A percentile compares a stretch with the other conserved stretches of the same genome.
Conservation (phyloP, 768 basidiomycete species). For the Kwoniella mangroviensis region DNA sequence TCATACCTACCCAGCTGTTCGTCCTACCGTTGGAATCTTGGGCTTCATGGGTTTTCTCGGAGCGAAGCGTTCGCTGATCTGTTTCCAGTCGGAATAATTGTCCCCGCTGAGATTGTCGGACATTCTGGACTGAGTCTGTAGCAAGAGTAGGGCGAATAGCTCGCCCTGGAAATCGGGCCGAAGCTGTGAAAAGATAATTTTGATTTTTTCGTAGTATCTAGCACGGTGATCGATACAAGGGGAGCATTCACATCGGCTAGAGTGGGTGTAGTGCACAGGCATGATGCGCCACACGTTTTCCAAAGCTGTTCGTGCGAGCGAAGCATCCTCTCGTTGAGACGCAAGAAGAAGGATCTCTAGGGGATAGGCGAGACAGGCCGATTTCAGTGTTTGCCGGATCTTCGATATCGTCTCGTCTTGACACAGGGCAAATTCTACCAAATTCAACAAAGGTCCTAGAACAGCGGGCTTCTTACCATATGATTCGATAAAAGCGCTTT, state of each 20-base stretch:
- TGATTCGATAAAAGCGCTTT: too few relatives aligned
- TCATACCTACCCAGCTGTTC: not conserved
- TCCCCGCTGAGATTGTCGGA: not conserved
- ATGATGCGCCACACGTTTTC: too few relatives aligned
- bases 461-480: too few relatives aligned
- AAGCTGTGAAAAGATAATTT: not conserved
- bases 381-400: too few relatives aligned
- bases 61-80: not conserved
- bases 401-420: not conserved
- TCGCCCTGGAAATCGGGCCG: not conserved
- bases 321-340: too few relatives aligned
- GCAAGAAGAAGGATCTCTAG: too few relatives aligned
- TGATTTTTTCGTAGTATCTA: not conserved
- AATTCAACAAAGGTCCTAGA: not conserved
- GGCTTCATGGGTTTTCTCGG: not conserved
- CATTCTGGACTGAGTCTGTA: not conserved
- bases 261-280: too few relatives aligned
- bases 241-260: not conserved
- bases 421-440: slow-evolving; percentile 1
- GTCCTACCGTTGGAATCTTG: not conserved
- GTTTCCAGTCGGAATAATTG: not conserved
- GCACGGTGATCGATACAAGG: not conserved
- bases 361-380: too few relatives aligned
- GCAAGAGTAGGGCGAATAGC: not conserved
- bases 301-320: too few relatives aligned